These are phyloP conservation scores for Cryphonectria nitschkei DNA, from an alignment of 2,329 filamentous ascomycete species.

Conservation along the genomic window DNA sequence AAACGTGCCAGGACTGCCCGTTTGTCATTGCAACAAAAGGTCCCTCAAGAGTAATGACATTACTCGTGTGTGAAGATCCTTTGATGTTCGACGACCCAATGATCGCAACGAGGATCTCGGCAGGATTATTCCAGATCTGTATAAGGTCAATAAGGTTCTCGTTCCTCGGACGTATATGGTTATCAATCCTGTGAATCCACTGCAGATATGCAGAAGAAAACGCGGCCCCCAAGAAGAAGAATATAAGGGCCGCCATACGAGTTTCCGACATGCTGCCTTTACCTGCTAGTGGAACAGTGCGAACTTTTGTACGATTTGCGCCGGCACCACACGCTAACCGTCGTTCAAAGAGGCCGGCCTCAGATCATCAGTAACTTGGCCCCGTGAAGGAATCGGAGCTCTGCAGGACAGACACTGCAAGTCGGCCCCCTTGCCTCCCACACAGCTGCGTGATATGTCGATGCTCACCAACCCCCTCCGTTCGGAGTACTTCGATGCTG, in stretches of 20 bases:
- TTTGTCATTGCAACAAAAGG: not conserved
- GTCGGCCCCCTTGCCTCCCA: not conserved
- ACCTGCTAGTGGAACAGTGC: not conserved
- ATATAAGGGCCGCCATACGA: not conserved
- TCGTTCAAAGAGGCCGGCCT: not conserved
- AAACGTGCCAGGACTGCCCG: not conserved
- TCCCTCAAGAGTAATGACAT: not conserved
- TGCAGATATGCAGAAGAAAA: not conserved
- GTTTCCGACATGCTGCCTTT: not conserved
- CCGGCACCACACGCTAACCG: not conserved
- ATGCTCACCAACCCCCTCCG: too few relatives aligned
- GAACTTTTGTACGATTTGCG: not conserved
- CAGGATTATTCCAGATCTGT: not conserved
- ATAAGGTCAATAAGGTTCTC: too few relatives aligned
- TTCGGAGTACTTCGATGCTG: not conserved
- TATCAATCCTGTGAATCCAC: not conserved
- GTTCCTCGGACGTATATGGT: too few relatives aligned
- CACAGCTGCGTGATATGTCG: too few relatives aligned
- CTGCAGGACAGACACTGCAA: not conserved
- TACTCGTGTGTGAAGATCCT: not conserved
- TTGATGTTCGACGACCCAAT: not conserved
- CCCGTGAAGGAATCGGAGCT: not conserved
- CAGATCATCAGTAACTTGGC: not conserved
- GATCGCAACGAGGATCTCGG: not conserved
- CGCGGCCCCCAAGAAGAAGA: not conserved